These are phyloP conservation scores for Inosperma sp. DNA, from an alignment of 768 basidiomycete species.

Conservation along the genomic window DNA sequence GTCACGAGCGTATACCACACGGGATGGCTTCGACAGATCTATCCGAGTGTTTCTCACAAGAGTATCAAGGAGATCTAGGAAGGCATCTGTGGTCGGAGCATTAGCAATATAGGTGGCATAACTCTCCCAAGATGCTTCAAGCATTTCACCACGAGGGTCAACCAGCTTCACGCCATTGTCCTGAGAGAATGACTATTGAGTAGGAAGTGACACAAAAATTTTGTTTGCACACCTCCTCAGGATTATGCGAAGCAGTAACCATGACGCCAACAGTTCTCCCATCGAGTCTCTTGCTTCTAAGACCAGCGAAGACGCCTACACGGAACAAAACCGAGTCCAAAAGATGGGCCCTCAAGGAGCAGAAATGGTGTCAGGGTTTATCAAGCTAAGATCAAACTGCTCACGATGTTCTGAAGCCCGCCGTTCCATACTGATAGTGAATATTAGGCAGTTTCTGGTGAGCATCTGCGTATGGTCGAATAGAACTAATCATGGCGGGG, in stretches of 20 bases:
- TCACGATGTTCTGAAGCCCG: conserved; percentile 89
- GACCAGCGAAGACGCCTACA: conserved; percentile 82
- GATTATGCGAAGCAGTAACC: conserved; percentile 99
- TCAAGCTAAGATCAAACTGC: conserved; percentile 28
- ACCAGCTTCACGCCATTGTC: conserved; percentile 99
- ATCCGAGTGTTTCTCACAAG: conserved; percentile 66
- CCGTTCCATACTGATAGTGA: conserved; percentile 86
- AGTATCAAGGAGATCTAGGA: conserved; percentile 57
- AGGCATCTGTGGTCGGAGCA: conserved; percentile 66
- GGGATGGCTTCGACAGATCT: conserved; percentile 71
- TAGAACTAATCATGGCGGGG: conserved; percentile 38
- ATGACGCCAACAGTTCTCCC: conserved; percentile 94
- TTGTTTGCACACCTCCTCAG: conserved; percentile 62
- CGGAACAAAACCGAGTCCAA: conserved; percentile 94
- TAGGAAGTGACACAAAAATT: conserved; percentile 7
- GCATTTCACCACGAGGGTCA: conserved; percentile 96
- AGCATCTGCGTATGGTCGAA: conserved; percentile 48
- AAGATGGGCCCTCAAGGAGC: conserved; percentile 44
- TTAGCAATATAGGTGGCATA: conserved; percentile 88
- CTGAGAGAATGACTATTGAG: conserved; percentile 37
- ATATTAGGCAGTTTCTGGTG: conserved; percentile 72
- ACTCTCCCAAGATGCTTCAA: conserved; percentile 87
- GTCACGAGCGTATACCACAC: conserved; percentile 88
- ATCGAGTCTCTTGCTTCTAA: conserved; percentile 88
- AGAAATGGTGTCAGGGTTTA: conserved; percentile 12